Conservation (phyloP, 306 rosid species). For the Quercus robur region DNA sequence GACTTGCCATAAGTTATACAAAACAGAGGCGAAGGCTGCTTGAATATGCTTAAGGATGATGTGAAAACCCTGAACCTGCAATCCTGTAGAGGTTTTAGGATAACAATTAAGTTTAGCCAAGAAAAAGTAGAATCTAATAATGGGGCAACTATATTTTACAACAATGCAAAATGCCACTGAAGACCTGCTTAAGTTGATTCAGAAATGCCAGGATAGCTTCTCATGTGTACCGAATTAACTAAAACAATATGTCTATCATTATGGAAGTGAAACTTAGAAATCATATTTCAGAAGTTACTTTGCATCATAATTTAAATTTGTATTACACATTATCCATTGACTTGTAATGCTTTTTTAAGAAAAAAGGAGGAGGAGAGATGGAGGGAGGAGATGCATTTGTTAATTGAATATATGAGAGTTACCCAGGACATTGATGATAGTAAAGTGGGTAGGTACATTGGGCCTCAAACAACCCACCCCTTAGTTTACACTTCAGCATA, state of each 20-base stretch:
- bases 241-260: neutral
- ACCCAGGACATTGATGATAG: neutral
- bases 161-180: neutral
- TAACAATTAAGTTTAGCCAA: neutral
- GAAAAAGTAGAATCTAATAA: neutral
- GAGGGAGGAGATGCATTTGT: neutral
- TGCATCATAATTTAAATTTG: neutral
- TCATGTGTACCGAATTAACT: neutral
- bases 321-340: neutral
- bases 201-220: neutral
- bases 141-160: neutral
- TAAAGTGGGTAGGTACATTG: neutral
- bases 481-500: neutral
- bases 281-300: neutral
- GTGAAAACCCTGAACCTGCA: neutral
- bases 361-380: neutral
- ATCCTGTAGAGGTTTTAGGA: neutral
- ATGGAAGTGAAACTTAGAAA: neutral
- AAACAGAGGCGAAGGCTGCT: neutral
- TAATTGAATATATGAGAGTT: neutral
- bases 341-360: neutral
- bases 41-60: neutral
- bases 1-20: no score
- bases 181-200: neutral
- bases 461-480: neutral